Evolutionary conservation across 108 stramenopile genomes (phyloP).

Genomic region (Chaetoceros tenuissimus): DNA sequence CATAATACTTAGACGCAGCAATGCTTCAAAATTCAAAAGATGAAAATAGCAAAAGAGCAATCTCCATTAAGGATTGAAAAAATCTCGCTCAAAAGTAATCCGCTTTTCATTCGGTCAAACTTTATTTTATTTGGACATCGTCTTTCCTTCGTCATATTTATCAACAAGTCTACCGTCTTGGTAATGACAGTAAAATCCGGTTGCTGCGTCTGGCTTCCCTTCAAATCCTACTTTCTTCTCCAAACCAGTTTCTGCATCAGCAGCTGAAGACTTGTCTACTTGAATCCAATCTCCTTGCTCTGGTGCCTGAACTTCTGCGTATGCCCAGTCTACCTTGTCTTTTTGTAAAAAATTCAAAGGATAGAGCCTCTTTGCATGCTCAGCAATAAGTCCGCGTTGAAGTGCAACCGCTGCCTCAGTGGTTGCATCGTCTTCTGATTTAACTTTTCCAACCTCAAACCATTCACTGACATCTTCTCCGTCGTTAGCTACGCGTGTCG

Average conservation of each 20-base stretch:
- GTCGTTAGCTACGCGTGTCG: conserved; percentile 26
- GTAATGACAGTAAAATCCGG: conserved; percentile 66
- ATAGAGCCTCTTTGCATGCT: conserved; percentile 61
- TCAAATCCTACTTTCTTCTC: conserved; percentile 82
- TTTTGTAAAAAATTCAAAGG: conserved; percentile 57
- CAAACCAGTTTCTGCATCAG: conserved; percentile 33
- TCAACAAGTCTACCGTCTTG: conserved; percentile 47
- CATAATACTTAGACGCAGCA: too few relatives aligned
- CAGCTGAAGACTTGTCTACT: conserved; percentile 43
- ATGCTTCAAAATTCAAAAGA: too few relatives aligned
- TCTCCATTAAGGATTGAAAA: too few relatives aligned
- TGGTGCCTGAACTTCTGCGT: conserved; percentile 4
- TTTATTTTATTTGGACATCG: too few relatives aligned
- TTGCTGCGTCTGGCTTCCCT: conserved; percentile 51
- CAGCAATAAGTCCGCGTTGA: conserved; percentile 71
- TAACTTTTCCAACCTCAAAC: conserved; percentile 61
- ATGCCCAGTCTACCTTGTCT: conserved; percentile 59
- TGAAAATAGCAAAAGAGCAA: too few relatives aligned
- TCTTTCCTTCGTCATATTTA: too few relatives aligned
- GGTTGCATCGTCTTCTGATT: conserved; percentile 35
- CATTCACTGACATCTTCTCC: conserved; percentile 27
- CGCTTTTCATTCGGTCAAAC: too few relatives aligned
- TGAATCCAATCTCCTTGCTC: conserved; percentile 34
- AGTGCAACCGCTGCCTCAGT: conserved; percentile 44
- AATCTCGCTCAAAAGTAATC: too few relatives aligned